Conservation (phyloP, 495 filamentous ascomycete genomes). For the Cairneyella variabilis region DNA sequence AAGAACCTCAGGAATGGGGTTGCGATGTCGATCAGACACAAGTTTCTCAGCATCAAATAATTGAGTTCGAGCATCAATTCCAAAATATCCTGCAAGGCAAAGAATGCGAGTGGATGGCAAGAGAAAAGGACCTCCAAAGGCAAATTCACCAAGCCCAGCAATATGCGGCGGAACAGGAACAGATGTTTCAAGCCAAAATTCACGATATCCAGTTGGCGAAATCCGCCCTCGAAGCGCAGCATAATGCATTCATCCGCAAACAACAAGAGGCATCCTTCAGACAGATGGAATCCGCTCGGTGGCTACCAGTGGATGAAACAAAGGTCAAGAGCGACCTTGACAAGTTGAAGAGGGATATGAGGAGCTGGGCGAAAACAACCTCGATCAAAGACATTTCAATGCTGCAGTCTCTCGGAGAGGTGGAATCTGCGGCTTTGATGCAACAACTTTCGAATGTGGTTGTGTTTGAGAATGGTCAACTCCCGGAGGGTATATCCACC, state of each 20-base stretch:
- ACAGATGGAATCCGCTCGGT: conserved; percentile 11
- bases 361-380: neutral
- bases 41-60: neutral
- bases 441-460: neutral
- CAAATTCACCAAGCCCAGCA: conserved; percentile 3
- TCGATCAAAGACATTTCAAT: neutral
- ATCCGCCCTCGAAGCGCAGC: neutral
- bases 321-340: conserved; percentile 13
- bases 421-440: neutral
- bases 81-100: neutral
- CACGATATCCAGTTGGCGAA: neutral
- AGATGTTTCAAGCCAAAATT: conserved; percentile 1
- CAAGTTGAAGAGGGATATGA: conserved; percentile 14
- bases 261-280: conserved; percentile 11
- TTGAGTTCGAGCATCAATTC: neutral
- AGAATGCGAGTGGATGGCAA: neutral
- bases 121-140: neutral
- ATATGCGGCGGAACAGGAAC: neutral
- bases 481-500: neutral
- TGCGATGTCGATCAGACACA: neutral
- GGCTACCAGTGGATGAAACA: conserved; percentile 7
- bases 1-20: neutral
- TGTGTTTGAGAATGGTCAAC: neutral
- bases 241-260: conserved; percentile 1
- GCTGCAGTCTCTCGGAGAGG: neutral